Conservation (phyloP, 306 rosid species). For the Malus orientalis region DNA sequence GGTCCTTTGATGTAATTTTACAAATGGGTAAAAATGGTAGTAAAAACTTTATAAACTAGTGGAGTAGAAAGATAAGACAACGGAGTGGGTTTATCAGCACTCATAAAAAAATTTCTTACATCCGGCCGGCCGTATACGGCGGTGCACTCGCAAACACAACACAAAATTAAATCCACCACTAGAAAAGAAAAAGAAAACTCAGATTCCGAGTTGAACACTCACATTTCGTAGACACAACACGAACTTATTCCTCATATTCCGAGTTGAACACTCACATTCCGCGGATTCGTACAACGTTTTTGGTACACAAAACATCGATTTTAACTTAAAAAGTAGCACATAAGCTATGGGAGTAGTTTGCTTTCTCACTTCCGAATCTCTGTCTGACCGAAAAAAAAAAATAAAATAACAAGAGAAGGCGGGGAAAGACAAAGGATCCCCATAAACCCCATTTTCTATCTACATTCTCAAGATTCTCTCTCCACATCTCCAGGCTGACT, state of each 20-base stretch:
- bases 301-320: constrained; percentile 10
- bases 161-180: neutral
- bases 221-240: neutral
- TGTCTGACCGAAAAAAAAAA: neutral
- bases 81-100: no score
- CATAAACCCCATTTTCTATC: constrained; percentile 11
- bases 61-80: no score
- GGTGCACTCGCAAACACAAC: neutral
- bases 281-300: neutral
- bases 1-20: no score
- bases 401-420: neutral
- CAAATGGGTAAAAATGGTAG: no score
- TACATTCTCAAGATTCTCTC: constrained; percentile 24
- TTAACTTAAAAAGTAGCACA: neutral
- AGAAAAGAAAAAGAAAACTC: neutral
- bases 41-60: no score
- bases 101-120: neutral
- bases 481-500: neutral
- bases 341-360: neutral
- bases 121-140: neutral
- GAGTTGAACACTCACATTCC: neutral
- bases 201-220: neutral
- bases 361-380: constrained; percentile 34
- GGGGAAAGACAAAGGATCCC: constrained; percentile 23
- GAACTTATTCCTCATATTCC: neutral